Evolutionary conservation across 768 basidiomycete genomes (phyloP).

Genomic region (Mycena haematopus): DNA sequence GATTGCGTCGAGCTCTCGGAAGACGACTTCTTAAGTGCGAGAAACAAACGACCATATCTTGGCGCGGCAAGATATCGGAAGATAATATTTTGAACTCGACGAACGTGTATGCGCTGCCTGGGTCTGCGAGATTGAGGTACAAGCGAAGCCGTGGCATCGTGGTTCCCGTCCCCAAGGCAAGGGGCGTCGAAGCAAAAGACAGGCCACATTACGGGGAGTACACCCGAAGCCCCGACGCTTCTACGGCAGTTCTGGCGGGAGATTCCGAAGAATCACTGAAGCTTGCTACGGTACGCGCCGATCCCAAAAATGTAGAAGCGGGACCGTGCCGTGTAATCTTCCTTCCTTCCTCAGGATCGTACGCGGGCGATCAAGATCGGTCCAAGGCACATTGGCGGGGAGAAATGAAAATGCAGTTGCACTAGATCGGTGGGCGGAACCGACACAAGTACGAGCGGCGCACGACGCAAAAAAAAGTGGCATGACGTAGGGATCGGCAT

Average conservation of each 20-base stretch:
- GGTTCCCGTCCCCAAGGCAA: too few species aligned
- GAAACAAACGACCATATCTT: neutral
- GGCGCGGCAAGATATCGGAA: constrained; percentile 3
- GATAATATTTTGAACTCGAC: neutral
- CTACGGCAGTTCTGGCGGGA: neutral
- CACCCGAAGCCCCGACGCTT: neutral
- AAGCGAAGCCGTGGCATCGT: too few species aligned
- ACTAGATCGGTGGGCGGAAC: neutral
- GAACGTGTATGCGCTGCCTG: constrained; percentile 5
- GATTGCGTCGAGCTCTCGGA: too few species aligned
- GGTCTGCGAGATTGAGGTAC: too few species aligned
- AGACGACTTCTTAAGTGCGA: too few species aligned
- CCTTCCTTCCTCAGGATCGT: neutral
- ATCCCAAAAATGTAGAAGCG: too few species aligned
- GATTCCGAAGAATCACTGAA: constrained; percentile 4
- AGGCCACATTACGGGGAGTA: neutral
- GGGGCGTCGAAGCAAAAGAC: too few species aligned
- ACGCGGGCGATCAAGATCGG: constrained; percentile 19
- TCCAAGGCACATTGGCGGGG: neutral
- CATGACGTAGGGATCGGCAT: too few species aligned
- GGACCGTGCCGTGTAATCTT: too few species aligned
- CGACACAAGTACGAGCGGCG: too few species aligned
- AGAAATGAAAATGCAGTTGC: neutral
- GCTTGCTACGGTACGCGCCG: too few species aligned
- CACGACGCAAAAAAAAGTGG: too few species aligned